Evolutionary conservation across 495 filamentous ascomycete genomes (phyloP).

Genomic region (Daldinia vernicosa): DNA sequence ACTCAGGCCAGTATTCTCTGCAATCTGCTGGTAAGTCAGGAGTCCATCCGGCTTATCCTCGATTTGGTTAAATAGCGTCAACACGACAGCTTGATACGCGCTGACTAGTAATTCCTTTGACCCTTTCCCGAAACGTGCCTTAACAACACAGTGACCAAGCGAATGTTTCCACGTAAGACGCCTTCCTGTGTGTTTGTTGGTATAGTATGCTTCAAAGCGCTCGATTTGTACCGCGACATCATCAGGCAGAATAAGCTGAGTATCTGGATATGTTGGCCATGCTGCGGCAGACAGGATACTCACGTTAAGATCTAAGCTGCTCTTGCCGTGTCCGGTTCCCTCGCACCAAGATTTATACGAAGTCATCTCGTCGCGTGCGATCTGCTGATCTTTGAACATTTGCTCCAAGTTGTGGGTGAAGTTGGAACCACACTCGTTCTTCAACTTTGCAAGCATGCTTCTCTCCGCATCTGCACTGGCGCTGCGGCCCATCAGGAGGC

Average conservation of each 20-base stretch:
- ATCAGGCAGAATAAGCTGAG: slow-evolving; percentile 77
- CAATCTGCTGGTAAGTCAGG: slow-evolving; percentile 75
- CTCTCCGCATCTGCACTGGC: slow-evolving; percentile 94
- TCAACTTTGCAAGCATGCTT: slow-evolving; percentile 90
- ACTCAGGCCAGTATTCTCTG: slow-evolving; percentile 68
- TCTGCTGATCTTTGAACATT: slow-evolving; percentile 98
- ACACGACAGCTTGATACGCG: slow-evolving; percentile 88
- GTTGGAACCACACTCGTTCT: slow-evolving; percentile 88
- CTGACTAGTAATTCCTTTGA: slow-evolving; percentile 87
- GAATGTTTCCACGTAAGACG: slow-evolving; percentile 92
- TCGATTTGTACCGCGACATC: slow-evolving; percentile 72
- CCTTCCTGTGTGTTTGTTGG: slow-evolving; percentile 84
- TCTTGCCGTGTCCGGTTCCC: slow-evolving; percentile 57
- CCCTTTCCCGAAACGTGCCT: slow-evolving; percentile 77
- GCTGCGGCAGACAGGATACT: slow-evolving; percentile 85
- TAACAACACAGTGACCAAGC: slow-evolving; percentile 85
- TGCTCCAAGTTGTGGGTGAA: slow-evolving; percentile 98
- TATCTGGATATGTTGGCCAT: slow-evolving; percentile 91
- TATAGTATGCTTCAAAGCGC: slow-evolving; percentile 83
- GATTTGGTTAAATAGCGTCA: slow-evolving; percentile 89
- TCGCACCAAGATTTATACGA: slow-evolving; percentile 69
- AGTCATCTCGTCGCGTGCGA: slow-evolving; percentile 83
- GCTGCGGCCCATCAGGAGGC: slow-evolving; percentile 87
- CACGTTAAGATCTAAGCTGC: slow-evolving; percentile 80
- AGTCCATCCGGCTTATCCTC: slow-evolving; percentile 55